These are phyloP conservation scores for Phycomyces nitens DNA, from an alignment of 192 early-diverging fungal genomes.

Conservation along the genomic window DNA sequence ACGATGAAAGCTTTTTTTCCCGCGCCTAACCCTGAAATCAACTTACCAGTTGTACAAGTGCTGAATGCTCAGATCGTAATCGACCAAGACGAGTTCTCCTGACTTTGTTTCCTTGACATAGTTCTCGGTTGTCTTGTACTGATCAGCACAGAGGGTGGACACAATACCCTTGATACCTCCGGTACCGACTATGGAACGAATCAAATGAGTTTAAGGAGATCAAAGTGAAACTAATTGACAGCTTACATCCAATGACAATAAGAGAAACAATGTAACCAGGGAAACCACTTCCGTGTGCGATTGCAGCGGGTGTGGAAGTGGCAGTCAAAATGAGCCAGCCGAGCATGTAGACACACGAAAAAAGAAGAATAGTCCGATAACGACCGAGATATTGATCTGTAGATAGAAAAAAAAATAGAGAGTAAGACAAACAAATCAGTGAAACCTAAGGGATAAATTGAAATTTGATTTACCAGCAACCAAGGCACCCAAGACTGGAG, in stretches of 20 bases:
- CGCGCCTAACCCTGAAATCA: too few species aligned
- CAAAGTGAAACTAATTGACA: background rate
- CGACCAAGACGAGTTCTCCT: slow-evolving; percentile 51
- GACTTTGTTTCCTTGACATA: slow-evolving; percentile 46
- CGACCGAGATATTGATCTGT: slow-evolving; percentile 60
- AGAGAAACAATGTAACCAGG: slow-evolving; percentile 65
- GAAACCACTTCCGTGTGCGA: slow-evolving; percentile 50
- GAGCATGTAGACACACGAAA: slow-evolving; percentile 59
- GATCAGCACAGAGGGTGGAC: slow-evolving; percentile 56
- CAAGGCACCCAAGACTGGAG: slow-evolving; percentile 55
- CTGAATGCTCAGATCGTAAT: slow-evolving; percentile 57
- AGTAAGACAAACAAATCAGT: too few species aligned
- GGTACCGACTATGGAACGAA: slow-evolving; percentile 24
- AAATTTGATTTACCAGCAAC: slow-evolving; percentile 34
- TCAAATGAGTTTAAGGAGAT: background rate
- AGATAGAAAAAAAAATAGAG: too few species aligned
- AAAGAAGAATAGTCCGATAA: slow-evolving; percentile 67
- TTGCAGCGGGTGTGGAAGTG: slow-evolving; percentile 54
- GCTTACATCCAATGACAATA: slow-evolving; percentile 52
- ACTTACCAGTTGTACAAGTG: slow-evolving; percentile 61
- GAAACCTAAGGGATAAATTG: background rate
- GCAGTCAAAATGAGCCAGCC: slow-evolving; percentile 59
- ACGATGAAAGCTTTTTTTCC: too few species aligned
- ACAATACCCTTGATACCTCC: slow-evolving; percentile 35
- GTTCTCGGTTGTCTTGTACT: slow-evolving; percentile 41